Conservation (phyloP, 2,329 filamentous ascomycete species). For the Fusarium drepaniforme region DNA sequence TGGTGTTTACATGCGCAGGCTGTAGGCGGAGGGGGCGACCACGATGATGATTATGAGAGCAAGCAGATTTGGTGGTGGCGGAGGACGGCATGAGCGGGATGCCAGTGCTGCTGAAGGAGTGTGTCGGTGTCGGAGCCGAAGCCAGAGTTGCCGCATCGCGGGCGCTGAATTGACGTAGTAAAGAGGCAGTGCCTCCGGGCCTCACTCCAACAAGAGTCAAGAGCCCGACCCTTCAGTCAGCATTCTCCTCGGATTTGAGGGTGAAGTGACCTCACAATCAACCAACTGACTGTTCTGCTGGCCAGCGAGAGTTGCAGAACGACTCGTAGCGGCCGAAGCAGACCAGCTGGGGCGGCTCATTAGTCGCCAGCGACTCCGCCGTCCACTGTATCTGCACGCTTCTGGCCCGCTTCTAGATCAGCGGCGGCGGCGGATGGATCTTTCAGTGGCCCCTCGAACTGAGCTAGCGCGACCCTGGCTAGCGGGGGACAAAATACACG, state of each 20-base stretch:
- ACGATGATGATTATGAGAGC: background rate
- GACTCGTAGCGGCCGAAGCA: conserved; percentile 43
- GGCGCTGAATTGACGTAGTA: background rate
- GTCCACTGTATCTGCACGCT: conserved; percentile 38
- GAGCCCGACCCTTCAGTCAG: conserved; percentile 4
- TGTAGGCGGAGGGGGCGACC: background rate
- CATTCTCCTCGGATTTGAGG: conserved; percentile 3
- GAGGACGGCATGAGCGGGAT: conserved; percentile 6
- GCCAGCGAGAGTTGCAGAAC: conserved; percentile 36
- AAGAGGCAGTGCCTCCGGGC: background rate
- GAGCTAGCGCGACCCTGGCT: conserved; percentile 28
- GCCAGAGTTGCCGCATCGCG: conserved; percentile 15
- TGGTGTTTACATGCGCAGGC: background rate
- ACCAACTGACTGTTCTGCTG: conserved; percentile 8
- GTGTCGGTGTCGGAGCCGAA: conserved; percentile 7
- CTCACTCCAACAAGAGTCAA: conserved; percentile 27
- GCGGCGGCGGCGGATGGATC: conserved; percentile 43
- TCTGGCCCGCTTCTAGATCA: conserved; percentile 49
- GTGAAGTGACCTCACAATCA: conserved; percentile 28
- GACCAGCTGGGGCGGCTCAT: conserved; percentile 42
- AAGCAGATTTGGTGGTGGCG: conserved; percentile 8
- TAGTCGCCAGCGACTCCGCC: conserved; percentile 41
- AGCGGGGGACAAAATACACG: no score
- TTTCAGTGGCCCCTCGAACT: conserved; percentile 27
- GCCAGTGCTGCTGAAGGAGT: conserved; percentile 3